Evolutionary conservation across 805 yeast genomes (phyloP), one percentile per base, ranked within the genome.

Genomic region (Phaffomyces opuntiae): DNA sequence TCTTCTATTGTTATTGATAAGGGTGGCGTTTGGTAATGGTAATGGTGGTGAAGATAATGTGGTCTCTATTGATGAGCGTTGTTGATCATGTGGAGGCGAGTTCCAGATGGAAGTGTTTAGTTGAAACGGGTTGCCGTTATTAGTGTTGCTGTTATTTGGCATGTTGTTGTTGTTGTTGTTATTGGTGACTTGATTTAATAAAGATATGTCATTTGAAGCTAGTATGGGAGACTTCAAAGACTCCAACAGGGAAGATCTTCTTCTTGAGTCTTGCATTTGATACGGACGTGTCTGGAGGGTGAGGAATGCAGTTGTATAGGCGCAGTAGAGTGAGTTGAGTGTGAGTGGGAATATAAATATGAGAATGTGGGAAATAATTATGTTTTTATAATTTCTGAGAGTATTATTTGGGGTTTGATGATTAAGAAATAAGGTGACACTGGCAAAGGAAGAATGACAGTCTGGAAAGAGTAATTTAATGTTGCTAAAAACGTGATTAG

Each of bases 31-130:
- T 14, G 36, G 12, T 25, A 16, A 33, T 26, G 19, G 21, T 21
- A 21, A 1, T 9, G 26, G 17, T 16, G 31, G 31, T 29, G 31
- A 14, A 11, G 31, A 29, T 11, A 29, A 11, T 11, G 31, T 29
- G 31, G 14, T 29, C 14, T 29, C 31, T 29, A 29, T 29, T 29
- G 31, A 29, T 29, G 31, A 11, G 12, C 7, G 31, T 12, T 29
- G 31, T 29, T 9, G 14, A 11, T 29, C 31, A 29, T 29, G 31
- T 29, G 12, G 31, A 29, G 31, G 31, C 2, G 31, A 29, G 31
- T 29, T 36, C 53, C 53, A 50, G 36, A 50, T 48, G 32, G 48
- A 40, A 2, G 51, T 36, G 48, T 50, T 48, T 27, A 50, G 48
- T 21, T 50, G 51, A 36, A 50, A 50, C 4, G 51, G 53, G 42